A percentile compares a stretch with the other conserved stretches of the same genome.
These are phyloP conservation scores for Knoxia roxburghii DNA, from an alignment of 257 asterid genomes.

Conservation along the genomic window DNA sequence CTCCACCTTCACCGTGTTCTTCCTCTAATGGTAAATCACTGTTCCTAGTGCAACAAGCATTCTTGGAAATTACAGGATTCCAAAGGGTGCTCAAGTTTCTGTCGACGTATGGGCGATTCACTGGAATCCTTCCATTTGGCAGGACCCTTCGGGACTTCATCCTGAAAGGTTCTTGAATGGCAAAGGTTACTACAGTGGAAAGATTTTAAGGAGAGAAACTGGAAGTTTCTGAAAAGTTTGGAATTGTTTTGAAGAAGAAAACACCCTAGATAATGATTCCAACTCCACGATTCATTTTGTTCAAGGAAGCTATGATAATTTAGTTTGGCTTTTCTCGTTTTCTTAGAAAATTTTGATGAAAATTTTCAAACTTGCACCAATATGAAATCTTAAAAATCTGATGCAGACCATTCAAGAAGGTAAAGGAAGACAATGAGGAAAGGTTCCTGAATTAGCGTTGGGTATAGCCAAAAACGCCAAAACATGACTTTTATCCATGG, in stretches of 20 bases:
- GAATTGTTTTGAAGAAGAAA: slow-evolving; percentile 23
- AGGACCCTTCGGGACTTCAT: slow-evolving; percentile 19
- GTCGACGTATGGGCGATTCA: slow-evolving; percentile 33
- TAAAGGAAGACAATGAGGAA: no score
- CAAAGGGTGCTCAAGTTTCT: slow-evolving; percentile 22
- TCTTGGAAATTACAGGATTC: slow-evolving; percentile 25
- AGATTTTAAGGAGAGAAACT: slow-evolving; percentile 32
- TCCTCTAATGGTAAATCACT: slow-evolving; percentile 24
- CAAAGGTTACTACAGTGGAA: slow-evolving; percentile 36
- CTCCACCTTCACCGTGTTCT: slow-evolving; percentile 23
- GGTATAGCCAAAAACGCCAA: no score
- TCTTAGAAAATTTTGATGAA: no score
- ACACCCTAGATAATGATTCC: slow-evolving; percentile 19
- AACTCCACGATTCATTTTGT: slow-evolving; percentile 7
- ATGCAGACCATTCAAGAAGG: no score
- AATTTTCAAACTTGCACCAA: no score
- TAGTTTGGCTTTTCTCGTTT: no score
- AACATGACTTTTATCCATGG: no score
- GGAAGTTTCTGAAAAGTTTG: slow-evolving; percentile 25
- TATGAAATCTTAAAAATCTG: no score
- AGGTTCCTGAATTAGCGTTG: no score
- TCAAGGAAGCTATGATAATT: no score
- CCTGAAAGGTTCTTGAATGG: slow-evolving; percentile 32
- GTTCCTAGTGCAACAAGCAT: slow-evolving; percentile 18
- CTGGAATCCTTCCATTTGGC: slow-evolving; percentile 31